Conservation (phyloP, 768 basidiomycete species). For the Trametopsis cervina region DNA sequence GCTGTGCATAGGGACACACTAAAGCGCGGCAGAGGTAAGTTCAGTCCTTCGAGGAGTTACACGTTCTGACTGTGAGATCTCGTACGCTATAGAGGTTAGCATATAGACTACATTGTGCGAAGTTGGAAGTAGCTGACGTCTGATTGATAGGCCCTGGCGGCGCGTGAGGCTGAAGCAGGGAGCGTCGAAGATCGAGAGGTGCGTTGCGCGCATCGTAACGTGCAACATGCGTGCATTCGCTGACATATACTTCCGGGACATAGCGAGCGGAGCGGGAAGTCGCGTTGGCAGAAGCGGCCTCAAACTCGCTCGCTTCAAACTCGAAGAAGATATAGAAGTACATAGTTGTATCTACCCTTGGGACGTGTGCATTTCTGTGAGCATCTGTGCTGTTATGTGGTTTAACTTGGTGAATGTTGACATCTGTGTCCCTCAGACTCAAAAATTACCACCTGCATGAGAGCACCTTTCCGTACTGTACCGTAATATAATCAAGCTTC, state of each 20-base stretch:
- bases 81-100: conserved; percentile 3
- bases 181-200: neutral
- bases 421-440: no score
- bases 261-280: neutral
- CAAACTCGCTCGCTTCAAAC: neutral
- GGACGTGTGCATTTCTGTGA: no score
- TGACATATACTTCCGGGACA: no score
- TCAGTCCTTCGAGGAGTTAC: neutral
- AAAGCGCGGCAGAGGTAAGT: conserved; percentile 48
- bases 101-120: neutral
- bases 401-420: no score
- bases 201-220: no score
- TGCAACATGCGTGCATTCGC: no score
- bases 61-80: no score
- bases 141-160: neutral
- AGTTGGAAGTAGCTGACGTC: neutral
- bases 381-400: no score
- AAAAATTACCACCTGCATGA: no score
- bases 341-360: no score
- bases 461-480: no score
- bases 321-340: neutral
- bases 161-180: neutral
- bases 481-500: no score
- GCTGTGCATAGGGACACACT: conserved; percentile 49
- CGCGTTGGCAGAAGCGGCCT: neutral